Evolutionary conservation across 2,329 filamentous ascomycete genomes (phyloP), one percentile per base, ranked within the genome.

Genomic region (Colletotrichum plurivorum): DNA sequence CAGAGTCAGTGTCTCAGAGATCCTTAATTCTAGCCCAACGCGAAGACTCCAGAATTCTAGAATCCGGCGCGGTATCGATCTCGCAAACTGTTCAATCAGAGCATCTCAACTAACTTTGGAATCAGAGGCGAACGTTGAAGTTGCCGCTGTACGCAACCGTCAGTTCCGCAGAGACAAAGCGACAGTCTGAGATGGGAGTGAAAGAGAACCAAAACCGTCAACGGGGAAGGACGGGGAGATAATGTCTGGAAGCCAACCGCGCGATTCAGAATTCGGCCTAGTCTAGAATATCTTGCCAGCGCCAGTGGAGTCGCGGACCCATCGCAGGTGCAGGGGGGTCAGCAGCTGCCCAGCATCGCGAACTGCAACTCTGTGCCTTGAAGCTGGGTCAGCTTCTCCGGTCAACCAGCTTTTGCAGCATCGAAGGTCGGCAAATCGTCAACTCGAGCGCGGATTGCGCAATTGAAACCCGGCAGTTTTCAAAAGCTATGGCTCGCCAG

Each of bases 191-290:
- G 45, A 41, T 49, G 31, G 31, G 2, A 48, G 31, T 20, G 45
- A n/a, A 45, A 4, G 25, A 7, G 12, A 46, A 36, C 31, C 31
- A 1, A 10, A 18, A 20, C 13, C 20, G 31, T 52, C 36, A 25
- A 60, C 59, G 49, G 49, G 59, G 59, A 62, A 54, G 49, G 36
- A 46, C 59, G 59, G 59, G 59, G 59, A 62, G 59, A 54, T 45
- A 46, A 36, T 61, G 15, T 52, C 20, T 22, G 5, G 9, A 31
- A 60, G 9, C 22, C n/a, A 31, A 20, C 13, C 10, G 25, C 39
- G 13, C 59, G 20, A 62, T 45, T 31, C 41, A 25, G 39, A 20
- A 45, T 62, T 22, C 5, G 49, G 59, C 10, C 25, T 53, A 46
- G 59, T 16, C 31, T 18, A 46, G 22, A 13, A 39, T 5, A n/a